These are phyloP conservation scores for Solanum lignicaule DNA, from an alignment of 257 asterid species.

Conservation along the genomic window DNA sequence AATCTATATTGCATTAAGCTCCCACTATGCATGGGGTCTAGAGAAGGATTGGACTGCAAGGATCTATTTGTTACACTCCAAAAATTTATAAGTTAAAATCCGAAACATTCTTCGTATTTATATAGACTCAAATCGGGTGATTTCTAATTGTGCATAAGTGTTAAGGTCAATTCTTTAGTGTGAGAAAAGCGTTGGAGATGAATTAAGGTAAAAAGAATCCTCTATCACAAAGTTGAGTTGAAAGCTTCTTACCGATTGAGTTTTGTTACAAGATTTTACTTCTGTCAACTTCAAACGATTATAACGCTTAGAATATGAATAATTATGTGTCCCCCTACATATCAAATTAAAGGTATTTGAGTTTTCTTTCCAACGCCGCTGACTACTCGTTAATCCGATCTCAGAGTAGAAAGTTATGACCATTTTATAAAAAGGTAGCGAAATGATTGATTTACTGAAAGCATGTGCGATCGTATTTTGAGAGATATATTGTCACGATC, in stretches of 20 bases:
- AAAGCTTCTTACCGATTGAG: neutral
- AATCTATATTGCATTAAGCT: neutral
- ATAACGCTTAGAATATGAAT: neutral
- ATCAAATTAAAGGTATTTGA: neutral
- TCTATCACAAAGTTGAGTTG: neutral
- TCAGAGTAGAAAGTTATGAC: no score
- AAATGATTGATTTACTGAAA: no score
- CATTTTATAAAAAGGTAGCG: no score
- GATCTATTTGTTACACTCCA: neutral
- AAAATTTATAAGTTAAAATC: no score
- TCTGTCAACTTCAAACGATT: neutral
- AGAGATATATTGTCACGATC: no score
- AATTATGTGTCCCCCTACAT: neutral
- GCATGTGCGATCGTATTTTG: no score
- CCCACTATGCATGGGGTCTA: neutral
- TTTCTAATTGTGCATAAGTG: neutral
- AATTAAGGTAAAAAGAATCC: neutral
- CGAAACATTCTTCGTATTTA: neutral
- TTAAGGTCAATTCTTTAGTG: neutral
- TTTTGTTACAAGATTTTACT: neutral
- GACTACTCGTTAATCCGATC: neutral
- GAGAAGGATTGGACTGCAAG: neutral
- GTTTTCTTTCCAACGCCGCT: neutral
- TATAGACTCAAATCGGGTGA: neutral
- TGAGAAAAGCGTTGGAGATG: neutral